phyloP scores from a whole-genome alignment of 164 flowering plant species.

The Vitis cinerea region DNA sequence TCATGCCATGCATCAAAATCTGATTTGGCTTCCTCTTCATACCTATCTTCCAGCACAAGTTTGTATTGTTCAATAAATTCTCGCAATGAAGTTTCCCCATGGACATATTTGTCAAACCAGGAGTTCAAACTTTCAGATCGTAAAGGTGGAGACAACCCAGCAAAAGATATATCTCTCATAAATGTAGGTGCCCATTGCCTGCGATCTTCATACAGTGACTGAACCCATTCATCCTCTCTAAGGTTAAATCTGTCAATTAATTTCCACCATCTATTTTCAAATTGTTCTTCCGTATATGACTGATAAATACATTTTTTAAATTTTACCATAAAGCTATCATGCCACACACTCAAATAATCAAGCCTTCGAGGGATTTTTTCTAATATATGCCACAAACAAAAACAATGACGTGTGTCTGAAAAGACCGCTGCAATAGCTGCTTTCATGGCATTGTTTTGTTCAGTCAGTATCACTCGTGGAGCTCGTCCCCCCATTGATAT shows the following conservation, averaged over 20 bases:
- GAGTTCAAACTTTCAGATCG: constrained; percentile 36
- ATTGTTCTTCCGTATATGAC: constrained; percentile 46
- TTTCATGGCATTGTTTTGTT: constrained; percentile 39
- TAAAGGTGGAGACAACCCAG: constrained; percentile 35
- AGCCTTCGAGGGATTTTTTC: constrained; percentile 41
- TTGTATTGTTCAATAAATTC: constrained; percentile 34
- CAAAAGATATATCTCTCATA: constrained; percentile 39
- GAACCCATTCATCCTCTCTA: constrained; percentile 42
- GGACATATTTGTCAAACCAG: constrained; percentile 37
- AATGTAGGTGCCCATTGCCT: constrained; percentile 42
- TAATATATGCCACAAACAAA: constrained; percentile 42
- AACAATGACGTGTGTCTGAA: constrained; percentile 42
- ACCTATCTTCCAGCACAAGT: constrained; percentile 30
- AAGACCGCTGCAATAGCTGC: constrained; percentile 37
- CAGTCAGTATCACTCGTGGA: constrained; percentile 44
- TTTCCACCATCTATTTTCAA: constrained; percentile 50
- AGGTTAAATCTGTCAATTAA: constrained; percentile 42
- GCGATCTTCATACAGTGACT: constrained; percentile 42
- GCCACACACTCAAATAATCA: constrained; percentile 27
- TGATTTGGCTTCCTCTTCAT: constrained; percentile 49
- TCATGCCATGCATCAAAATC: constrained; percentile 47
- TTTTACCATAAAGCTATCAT: constrained; percentile 35
- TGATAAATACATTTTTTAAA: constrained; percentile 44
- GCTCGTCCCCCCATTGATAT: constrained; percentile 42
- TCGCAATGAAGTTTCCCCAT: constrained; percentile 29